Evolutionary conservation across 1,139 yeast species (phyloP).

Genomic region (Candida labiduridarum): DNA sequence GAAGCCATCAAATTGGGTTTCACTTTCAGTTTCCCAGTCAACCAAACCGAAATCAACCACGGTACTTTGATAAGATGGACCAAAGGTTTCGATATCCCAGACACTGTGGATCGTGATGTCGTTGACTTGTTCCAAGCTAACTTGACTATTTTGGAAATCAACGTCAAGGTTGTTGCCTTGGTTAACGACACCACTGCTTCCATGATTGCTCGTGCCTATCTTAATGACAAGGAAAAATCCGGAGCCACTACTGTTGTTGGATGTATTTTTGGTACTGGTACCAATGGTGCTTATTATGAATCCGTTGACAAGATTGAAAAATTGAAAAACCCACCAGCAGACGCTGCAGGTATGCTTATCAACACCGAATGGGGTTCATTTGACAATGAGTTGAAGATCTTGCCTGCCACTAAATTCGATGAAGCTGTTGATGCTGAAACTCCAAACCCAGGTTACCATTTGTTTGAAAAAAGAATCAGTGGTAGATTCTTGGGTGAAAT

Average conservation of each 20-base stretch:
- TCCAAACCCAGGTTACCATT: conserved; percentile 82
- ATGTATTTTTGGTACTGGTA: conserved; percentile 93
- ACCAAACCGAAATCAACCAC: conserved; percentile 73
- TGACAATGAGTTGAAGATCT: conserved; percentile 70
- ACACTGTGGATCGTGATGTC: conserved; percentile 81
- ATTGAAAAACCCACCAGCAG: conserved; percentile 50
- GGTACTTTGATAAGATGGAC: conserved; percentile 94
- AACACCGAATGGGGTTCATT: conserved; percentile 98
- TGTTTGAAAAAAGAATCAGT: conserved; percentile 89
- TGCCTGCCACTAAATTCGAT: conserved; percentile 81
- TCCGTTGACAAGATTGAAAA: conserved; percentile 70
- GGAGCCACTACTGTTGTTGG: conserved; percentile 80
- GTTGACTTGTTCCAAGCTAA: conserved; percentile 71
- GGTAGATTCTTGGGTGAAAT: conserved; percentile 96
- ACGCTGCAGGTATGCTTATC: conserved; percentile 75
- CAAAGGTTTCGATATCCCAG: conserved; percentile 85
- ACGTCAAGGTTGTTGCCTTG: conserved; percentile 81
- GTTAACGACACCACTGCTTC: conserved; percentile 97
- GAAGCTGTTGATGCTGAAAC: conserved; percentile 66
- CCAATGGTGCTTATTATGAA: conserved; percentile 92
- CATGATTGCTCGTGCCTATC: conserved; percentile 80
- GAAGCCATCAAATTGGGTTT: conserved; percentile 71
- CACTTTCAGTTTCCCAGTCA: conserved; percentile 90
- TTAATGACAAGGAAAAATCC: conserved; percentile 56
- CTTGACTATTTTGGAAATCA: conserved; percentile 56